Evolutionary conservation across 139 green algal genomes (phyloP).

Genomic region (Coelastrella sp.): DNA sequence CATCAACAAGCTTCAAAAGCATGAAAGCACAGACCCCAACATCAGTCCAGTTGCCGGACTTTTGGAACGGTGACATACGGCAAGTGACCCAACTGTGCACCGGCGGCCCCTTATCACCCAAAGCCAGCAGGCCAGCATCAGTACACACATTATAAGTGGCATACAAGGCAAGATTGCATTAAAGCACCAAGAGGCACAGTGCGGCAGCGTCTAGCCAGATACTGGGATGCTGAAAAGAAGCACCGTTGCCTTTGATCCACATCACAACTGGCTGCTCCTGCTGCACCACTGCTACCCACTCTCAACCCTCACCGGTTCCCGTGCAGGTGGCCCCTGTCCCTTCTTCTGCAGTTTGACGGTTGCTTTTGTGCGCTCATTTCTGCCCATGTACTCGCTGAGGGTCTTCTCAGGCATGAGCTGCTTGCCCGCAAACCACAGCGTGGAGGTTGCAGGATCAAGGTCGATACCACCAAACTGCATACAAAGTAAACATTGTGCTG

Average conservation of each 20-base stretch:
- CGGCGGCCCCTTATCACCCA: too few relatives aligned
- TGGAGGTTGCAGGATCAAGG: conserved; percentile 67
- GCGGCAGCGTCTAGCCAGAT: too few relatives aligned
- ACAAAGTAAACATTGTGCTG: too few relatives aligned
- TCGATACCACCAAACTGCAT: conserved; percentile 75
- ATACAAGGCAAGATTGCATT: too few relatives aligned
- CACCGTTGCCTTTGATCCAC: too few relatives aligned
- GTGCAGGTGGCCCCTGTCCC: conserved; percentile 73
- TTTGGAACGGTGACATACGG: neutral
- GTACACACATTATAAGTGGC: too few relatives aligned
- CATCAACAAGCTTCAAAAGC: conserved; percentile 73
- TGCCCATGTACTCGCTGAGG: conserved; percentile 80
- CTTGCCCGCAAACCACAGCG: conserved; percentile 90
- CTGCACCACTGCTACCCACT: too few relatives aligned
- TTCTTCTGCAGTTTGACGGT: conserved; percentile 86
- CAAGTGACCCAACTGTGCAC: too few relatives aligned
- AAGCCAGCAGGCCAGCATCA: too few relatives aligned
- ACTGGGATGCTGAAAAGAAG: too few relatives aligned
- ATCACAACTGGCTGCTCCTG: neutral
- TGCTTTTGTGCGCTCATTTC: conserved; percentile 76
- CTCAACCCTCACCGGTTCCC: conserved; percentile 57
- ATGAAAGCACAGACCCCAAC: neutral
- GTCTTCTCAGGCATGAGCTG: conserved; percentile 81
- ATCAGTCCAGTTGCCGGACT: neutral
- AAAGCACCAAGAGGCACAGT: too few relatives aligned